Conservation (phyloP, 192 early-diverging fungal species). For the Coemansia sp. region DNA sequence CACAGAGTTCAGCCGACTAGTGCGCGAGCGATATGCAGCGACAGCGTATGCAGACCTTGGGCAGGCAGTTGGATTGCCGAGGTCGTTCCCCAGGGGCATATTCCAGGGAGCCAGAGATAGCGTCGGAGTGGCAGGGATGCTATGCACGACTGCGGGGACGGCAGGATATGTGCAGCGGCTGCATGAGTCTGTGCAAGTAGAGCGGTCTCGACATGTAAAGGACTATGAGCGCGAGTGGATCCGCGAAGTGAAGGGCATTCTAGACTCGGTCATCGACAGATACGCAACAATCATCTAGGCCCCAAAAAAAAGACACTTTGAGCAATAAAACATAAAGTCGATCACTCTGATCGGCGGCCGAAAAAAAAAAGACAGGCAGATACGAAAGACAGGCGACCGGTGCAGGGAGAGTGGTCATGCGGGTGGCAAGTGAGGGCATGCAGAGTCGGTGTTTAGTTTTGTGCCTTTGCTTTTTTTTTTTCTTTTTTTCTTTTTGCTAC, state of each 20-base stretch:
- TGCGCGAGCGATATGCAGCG: constrained; percentile 12
- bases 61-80: constrained; percentile 15
- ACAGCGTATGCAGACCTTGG: constrained; percentile 9
- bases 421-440: neutral
- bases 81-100: constrained; percentile 29
- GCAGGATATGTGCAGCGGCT: constrained; percentile 31
- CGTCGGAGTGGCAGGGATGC: constrained; percentile 37
- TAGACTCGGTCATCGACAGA: constrained; percentile 44
- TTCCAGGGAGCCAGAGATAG: constrained; percentile 18
- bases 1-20: constrained; percentile 20
- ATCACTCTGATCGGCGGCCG: neutral
- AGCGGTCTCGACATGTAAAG: constrained; percentile 38
- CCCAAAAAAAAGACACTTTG: neutral
- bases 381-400: neutral
- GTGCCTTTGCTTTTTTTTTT: neutral
- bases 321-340: neutral
- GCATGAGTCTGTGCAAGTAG: constrained; percentile 22
- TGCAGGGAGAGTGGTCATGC: constrained; percentile 6
- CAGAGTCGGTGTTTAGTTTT: neutral
- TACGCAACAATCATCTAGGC: constrained; percentile 19
- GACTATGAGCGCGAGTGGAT: constrained; percentile 51
- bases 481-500: neutral
- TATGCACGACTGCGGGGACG: constrained; percentile 34
- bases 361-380: neutral
- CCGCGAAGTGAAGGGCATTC: constrained; percentile 24